phyloP scores from a whole-genome alignment of 352 stramenopile species.

The Phytophthora citricola region DNA sequence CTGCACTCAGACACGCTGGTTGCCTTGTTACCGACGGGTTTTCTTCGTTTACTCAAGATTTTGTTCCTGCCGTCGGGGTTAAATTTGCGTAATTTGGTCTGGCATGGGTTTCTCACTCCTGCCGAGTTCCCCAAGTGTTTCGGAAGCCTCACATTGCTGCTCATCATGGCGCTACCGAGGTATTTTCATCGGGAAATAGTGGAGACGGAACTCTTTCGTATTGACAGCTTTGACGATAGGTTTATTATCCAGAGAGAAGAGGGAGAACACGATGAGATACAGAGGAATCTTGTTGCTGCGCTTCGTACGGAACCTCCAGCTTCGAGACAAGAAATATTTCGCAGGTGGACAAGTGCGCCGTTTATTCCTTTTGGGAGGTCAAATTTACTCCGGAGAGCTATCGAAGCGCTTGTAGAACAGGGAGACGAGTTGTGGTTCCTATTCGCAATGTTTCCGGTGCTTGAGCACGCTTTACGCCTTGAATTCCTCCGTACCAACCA shows the following conservation, averaged over 20 bases:
- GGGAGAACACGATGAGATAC: background rate
- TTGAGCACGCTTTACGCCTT: slow-evolving; percentile 69
- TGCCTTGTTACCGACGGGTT: slow-evolving; percentile 36
- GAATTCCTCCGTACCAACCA: slow-evolving; percentile 63
- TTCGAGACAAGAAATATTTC: slow-evolving; percentile 1
- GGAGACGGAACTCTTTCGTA: slow-evolving; percentile 27
- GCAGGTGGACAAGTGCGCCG: slow-evolving; percentile 17
- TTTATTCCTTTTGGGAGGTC: slow-evolving; percentile 56
- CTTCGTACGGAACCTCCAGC: slow-evolving; percentile 11
- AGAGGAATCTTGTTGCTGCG: slow-evolving; percentile 17
- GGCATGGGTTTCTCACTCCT: slow-evolving; percentile 69
- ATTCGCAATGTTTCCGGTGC: slow-evolving; percentile 65
- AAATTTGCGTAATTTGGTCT: slow-evolving; percentile 75
- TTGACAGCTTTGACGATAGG: slow-evolving; percentile 25
- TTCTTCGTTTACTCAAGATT: slow-evolving; percentile 56
- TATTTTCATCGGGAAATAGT: slow-evolving; percentile 19
- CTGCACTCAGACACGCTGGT: slow-evolving; percentile 53
- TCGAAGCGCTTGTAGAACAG: slow-evolving; percentile 26
- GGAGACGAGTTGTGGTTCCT: slow-evolving; percentile 66
- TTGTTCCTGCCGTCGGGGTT: slow-evolving; percentile 68
- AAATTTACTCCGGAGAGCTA: slow-evolving; percentile 42
- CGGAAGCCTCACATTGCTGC: slow-evolving; percentile 51
- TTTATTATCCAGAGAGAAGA: slow-evolving; percentile 38
- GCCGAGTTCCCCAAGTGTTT: slow-evolving; percentile 65
- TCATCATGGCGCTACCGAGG: slow-evolving; percentile 51